A percentile compares a stretch with the other conserved stretches of the same genome.
phyloP scores from a whole-genome alignment of 768 basidiomycete genomes.

The Agrocybe pediades region DNA sequence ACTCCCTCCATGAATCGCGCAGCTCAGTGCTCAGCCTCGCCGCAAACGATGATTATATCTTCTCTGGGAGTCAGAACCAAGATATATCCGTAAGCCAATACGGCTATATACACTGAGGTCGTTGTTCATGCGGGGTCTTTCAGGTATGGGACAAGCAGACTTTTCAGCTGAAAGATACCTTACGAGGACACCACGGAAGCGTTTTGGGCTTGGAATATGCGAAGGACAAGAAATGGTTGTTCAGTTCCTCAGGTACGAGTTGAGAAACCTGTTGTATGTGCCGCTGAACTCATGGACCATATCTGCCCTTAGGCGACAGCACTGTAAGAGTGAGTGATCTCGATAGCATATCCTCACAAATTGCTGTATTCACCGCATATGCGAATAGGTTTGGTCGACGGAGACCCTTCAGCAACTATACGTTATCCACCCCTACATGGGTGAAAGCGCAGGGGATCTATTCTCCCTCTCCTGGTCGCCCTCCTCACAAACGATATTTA shows the following conservation, averaged over 20 bases:
- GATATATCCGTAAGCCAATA: conserved; percentile 65
- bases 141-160: conserved; percentile 87
- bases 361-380: not conserved
- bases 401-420: conserved; percentile 64
- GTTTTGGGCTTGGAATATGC: conserved; percentile 81
- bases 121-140: not conserved
- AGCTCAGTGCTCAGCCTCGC: conserved; percentile 78
- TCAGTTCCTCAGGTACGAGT: conserved; percentile 81
- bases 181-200: conserved; percentile 83
- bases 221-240: conserved; percentile 77
- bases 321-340: conserved; percentile 69
- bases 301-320: conserved; percentile 68
- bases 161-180: conserved; percentile 65
- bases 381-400: conserved; percentile 78
- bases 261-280: not conserved
- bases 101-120: not conserved
- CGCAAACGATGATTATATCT: conserved; percentile 73
- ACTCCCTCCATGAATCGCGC: conserved; percentile 69
- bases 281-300: not conserved
- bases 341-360: not conserved
- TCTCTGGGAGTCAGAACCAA: conserved; percentile 77
- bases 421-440: conserved; percentile 75
- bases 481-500: conserved; percentile 67
- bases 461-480: conserved; percentile 84
- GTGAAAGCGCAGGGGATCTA: conserved; percentile 83